Base-by-base conservation (phyloP, 2,329 filamentous ascomycete species). In the Juglanconis oblonga region DNA sequence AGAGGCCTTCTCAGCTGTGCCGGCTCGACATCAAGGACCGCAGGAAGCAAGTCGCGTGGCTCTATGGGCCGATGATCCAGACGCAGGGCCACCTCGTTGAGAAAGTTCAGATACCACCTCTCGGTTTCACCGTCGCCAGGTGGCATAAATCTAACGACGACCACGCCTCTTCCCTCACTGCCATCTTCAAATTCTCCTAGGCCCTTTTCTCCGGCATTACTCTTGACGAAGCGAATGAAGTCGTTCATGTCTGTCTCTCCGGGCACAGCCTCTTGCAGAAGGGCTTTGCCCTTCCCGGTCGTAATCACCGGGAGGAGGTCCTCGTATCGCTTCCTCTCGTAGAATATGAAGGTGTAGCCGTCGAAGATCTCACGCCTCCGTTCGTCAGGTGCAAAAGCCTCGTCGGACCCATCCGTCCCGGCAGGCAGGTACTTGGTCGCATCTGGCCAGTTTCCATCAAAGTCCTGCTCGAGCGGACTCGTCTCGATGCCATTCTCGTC, bases 21-120 rank as follows among this genome's bases (percentile, higher is more conserved):
- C 6, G 91, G 85, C 74, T 98, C 88, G 54, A 89, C 89, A n/a
- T 80, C 86, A 33, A 98, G 76, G 50, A 99, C 95, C 1, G 90
- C 90, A 72, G 97, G 92, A 2, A 99, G 80, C 64, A 99, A 96
- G 67, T 97, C 93, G 60, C 89, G 92, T 69, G 97, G 92, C 66
- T 94, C 87, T 56, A 97, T 88, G 2, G 92, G 87, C 4, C 92
- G 86, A 71, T 96, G 92, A 62, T 92, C 88, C 11, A 96, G 81
- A 50, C 85, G 80, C 24, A 88, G 72, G 2, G 92, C 90, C 14
- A 96, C 84, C 7, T 86, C 77, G 5, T 81, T 87, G 65, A 88
- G 82, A 66, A 96, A 87, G 2, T 86, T 77, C 14, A 83, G 79
- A 62, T 85, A 91, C 91, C 91, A 96, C 9, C 83, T 77, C 57